A percentile compares a stretch with the other conserved stretches of the same genome.
Conservation (phyloP, 371 early-diverging fungal genomes). For the Apophysomyces trapeziformis region DNA sequence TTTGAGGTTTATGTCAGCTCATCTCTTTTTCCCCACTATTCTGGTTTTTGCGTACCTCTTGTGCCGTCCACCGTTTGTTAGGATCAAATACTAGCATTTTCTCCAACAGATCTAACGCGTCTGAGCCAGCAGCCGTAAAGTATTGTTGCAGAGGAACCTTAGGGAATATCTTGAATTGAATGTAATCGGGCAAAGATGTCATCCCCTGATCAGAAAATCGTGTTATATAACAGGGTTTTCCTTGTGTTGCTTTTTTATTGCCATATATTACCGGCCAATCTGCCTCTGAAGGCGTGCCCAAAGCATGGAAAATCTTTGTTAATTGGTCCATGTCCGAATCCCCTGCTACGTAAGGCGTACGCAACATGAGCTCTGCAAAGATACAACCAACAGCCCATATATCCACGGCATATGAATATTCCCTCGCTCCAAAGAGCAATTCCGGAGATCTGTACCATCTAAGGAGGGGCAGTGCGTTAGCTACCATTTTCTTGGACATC, state of each 20-base stretch:
- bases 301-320: constrained; percentile 90
- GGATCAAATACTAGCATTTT: constrained; percentile 96
- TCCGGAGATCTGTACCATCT: constrained; percentile 99
- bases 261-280: constrained; percentile 88
- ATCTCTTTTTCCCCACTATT: neutral
- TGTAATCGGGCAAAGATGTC: constrained; percentile 74
- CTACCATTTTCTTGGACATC: too few species aligned
- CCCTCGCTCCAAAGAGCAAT: constrained; percentile 90
- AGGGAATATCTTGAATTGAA: constrained; percentile 67
- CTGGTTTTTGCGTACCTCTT: constrained; percentile 55
- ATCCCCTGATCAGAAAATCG: constrained; percentile 58
- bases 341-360: constrained; percentile 96
- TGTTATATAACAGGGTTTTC: neutral
- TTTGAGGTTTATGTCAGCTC: neutral
- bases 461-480: constrained; percentile 3
- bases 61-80: constrained; percentile 81
- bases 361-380: constrained; percentile 98
- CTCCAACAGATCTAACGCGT: constrained; percentile 92
- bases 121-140: constrained; percentile 93
- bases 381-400: constrained; percentile 99
- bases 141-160: constrained; percentile 77
- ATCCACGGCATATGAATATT: constrained; percentile 93
- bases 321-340: constrained; percentile 96
- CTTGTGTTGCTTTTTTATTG: constrained; percentile 9
- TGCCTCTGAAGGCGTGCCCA: constrained; percentile 97